Percentiles rank a stretch among this genome's conserved stretches.
phyloP scores from a whole-genome alignment of 2,329 filamentous ascomycete genomes.

The Diaporthe humulicola region DNA sequence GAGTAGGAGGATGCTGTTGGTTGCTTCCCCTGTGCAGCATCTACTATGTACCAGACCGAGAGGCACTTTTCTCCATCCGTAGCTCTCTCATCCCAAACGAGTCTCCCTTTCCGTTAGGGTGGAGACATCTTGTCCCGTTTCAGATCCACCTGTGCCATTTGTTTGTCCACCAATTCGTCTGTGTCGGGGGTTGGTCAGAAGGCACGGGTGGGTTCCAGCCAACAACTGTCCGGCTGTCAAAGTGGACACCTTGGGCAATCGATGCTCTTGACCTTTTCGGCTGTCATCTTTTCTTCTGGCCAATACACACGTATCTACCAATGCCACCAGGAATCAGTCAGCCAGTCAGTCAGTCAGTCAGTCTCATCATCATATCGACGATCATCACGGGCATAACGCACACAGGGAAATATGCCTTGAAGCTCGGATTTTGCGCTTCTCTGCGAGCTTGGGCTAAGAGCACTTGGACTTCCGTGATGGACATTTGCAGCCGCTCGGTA shows the following conservation, averaged over 20 bases:
- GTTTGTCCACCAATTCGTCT: neutral
- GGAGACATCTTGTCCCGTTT: neutral
- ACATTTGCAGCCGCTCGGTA: conserved; percentile 65
- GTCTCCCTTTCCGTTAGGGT: neutral
- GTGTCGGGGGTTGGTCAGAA: neutral
- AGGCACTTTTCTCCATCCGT: neutral
- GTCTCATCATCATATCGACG: neutral
- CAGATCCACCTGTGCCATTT: neutral
- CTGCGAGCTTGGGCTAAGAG: conserved; percentile 67
- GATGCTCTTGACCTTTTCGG: neutral
- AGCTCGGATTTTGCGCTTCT: conserved; percentile 65
- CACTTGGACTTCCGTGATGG: conserved; percentile 68
- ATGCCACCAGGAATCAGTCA: conserved; percentile 16
- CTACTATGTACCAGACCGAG: neutral
- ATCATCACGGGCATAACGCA: conserved; percentile 53
- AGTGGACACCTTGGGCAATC: neutral
- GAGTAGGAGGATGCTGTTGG: neutral
- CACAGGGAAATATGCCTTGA: conserved; percentile 75
- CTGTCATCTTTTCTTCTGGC: conserved; percentile 63
- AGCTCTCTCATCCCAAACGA: neutral
- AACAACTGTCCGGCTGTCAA: neutral
- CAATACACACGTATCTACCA: conserved; percentile 72
- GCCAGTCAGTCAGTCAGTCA: conserved; percentile 9
- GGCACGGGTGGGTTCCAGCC: neutral
- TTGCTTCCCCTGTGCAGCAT: neutral